Evolutionary conservation across 2,329 filamentous ascomycete genomes (phyloP).

Genomic region (Fusarium sp.): DNA sequence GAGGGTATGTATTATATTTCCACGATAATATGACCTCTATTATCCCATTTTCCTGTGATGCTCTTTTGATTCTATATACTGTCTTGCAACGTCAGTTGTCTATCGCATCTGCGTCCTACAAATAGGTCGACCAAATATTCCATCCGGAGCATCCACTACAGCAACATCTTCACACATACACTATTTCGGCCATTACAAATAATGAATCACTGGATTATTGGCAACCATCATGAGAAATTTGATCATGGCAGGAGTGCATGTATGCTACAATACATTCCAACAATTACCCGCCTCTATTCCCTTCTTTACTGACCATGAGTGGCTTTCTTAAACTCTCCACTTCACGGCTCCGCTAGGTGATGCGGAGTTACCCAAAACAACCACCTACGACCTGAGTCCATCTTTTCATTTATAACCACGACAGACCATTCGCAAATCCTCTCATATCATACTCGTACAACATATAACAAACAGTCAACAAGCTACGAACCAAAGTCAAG

Average conservation of each 20-base stretch:
- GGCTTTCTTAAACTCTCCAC: constrained; percentile 15
- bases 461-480: not conserved
- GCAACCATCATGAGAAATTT: not conserved
- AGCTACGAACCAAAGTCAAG: not conserved
- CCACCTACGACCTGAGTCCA: constrained; percentile 16
- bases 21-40: not conserved
- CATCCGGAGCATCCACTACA: too few species aligned
- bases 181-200: too few species aligned
- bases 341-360: not conserved
- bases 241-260: too few species aligned
- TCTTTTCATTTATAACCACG: constrained; percentile 16
- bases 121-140: too few species aligned
- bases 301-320: not conserved
- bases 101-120: too few species aligned
- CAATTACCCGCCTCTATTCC: not conserved
- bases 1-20: not conserved
- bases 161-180: too few species aligned
- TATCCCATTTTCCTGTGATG: too few species aligned
- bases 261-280: too few species aligned
- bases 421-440: constrained; percentile 7
- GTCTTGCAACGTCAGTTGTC: too few species aligned
- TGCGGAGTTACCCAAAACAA: constrained; percentile 49
- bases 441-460: not conserved
- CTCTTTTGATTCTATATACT: too few species aligned
- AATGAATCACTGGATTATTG: not conserved